Evolutionary conservation across 78 protist species (phyloP), one percentile per base, ranked within the genome.

Genomic region (Dictyostelium intermedium): DNA sequence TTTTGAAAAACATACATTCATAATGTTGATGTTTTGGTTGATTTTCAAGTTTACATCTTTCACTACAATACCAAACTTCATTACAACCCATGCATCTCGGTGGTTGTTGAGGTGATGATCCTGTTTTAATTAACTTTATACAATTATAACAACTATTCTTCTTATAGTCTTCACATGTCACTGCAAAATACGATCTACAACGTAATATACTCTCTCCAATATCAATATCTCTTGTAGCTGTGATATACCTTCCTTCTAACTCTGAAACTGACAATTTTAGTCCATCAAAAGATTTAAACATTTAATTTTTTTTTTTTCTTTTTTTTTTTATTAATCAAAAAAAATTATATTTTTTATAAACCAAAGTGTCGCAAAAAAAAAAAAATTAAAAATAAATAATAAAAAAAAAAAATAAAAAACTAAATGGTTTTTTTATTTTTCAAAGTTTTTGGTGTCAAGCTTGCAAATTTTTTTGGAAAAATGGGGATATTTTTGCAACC

Each of bases 31-130:
- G 94, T n/a, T 37, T 41, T 10, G 34, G 18, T 43, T 23, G 14
- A 11, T 43, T 43, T 0, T 32, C 16, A 9, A 1, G 5, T 13
- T 70, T 14, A 50, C 94, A 89, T 23, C 34, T 0, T 35, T 60
- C 47, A 23, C 61, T 50, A 66, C 94, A 89, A 74, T 78, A 89
- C 66, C 60, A 89, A 37, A 89, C 87, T 32, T 89, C 87, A 34
- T 69, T 41, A 47, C 94, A 89, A 16, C 10, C 30, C 14, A 5
- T 25, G 50, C 94, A 89, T 41, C 77, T 82, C 0, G 39, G 11
- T 30, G 25, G 4, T 20, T 35, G 35, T 35, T 30, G 81, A 32
- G 81, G 8, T 32, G 27, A 37, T 30, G 18, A 35, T 56, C 45
- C 50, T 20, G 18, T 5, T 27, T 50, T 60, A 34, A 82, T 39